Percentiles rank a stretch among this genome's conserved stretches.
phyloP scores from a whole-genome alignment of 164 flowering plant species.

The Houttuynia cordata region DNA sequence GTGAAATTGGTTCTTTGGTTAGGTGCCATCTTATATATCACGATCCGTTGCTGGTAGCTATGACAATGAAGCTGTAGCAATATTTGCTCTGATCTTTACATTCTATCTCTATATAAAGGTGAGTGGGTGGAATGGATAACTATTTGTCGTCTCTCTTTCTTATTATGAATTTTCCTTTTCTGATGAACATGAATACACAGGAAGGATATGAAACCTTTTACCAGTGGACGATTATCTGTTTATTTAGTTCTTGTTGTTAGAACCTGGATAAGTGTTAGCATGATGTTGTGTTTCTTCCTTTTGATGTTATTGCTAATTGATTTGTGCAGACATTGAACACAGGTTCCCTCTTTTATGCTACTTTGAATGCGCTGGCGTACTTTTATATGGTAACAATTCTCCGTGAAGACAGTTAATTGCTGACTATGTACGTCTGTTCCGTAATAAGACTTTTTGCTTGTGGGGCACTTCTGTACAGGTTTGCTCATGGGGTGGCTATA shows the following conservation, averaged over 20 bases:
- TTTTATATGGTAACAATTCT: conserved; percentile 78
- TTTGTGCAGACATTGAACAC: conserved; percentile 86
- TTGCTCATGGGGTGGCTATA: conserved; percentile 99
- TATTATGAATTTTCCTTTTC: background rate
- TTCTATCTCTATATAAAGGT: conserved; percentile 97
- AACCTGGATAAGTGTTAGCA: background rate
- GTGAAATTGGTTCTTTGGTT: conserved; percentile 10
- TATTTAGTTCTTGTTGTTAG: background rate
- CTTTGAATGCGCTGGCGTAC: conserved; percentile 81
- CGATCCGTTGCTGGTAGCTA: conserved; percentile 99
- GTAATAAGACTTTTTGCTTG: background rate
- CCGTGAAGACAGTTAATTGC: background rate
- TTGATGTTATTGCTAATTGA: background rate
- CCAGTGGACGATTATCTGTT: background rate
- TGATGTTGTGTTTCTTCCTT: background rate
- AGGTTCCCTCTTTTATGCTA: conserved; percentile 96
- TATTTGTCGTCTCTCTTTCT: background rate
- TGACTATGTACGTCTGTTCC: background rate
- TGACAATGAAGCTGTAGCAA: conserved; percentile 99
- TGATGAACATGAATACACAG: background rate
- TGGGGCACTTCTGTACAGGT: conserved; percentile 38
- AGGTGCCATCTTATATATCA: conserved; percentile 99
- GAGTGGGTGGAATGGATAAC: conserved; percentile 2
- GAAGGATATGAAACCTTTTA: too few species aligned
- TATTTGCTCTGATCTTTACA: conserved; percentile 94